Evolutionary conservation across 192 early-diverging fungal species (phyloP), one percentile per base, ranked within the genome.

Genomic region (Coemansia interrupta): DNA sequence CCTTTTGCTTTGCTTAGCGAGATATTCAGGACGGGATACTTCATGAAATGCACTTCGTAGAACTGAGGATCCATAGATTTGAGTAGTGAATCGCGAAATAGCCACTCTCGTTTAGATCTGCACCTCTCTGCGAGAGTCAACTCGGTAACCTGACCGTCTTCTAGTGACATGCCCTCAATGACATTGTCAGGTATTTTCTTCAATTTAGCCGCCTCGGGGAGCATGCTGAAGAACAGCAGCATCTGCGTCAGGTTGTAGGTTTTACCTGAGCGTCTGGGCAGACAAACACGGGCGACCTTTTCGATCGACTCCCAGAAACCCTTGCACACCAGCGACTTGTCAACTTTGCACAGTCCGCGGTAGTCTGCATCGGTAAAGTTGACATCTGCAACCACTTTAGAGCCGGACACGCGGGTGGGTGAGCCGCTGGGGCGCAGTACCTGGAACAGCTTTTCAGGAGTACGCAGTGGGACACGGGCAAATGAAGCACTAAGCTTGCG

Each of bases 161-260:
- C 44, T 4, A 19, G 19, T 0, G 13, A 14, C 14, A 26, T 48
- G 43, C 29, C 20, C 2, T 20, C 15, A n/a, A 75, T 32, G 19
- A 61, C 43, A 14, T 26, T 63, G 26, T 56, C 63, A 2, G 73
- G 30, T 0, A 77, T 59, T 0, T 9, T 14, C 2, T 56, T 42
- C 5, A 77, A 9, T 0, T 66, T 29, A 1, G 24, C 61, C 0
- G 59, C 36, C 39, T 70, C 73, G 0, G 54, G 68, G 0, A 48
- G 49, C 29, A 23, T 22, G 49, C 73, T 77, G 29, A 70, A 77
- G 57, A 70, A 77, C 18, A 77, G 28, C 44, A 70, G 44, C n/a
- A 77, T 53, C 45, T 70, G 67, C 0, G 68, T 77, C 53, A 77
- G 49, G 41, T 77, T 77, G 48, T 77, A 77, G 0, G 73, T 77